Base-by-base conservation (phyloP, 768 basidiomycete species). In the Lentinula sp. region DNA sequence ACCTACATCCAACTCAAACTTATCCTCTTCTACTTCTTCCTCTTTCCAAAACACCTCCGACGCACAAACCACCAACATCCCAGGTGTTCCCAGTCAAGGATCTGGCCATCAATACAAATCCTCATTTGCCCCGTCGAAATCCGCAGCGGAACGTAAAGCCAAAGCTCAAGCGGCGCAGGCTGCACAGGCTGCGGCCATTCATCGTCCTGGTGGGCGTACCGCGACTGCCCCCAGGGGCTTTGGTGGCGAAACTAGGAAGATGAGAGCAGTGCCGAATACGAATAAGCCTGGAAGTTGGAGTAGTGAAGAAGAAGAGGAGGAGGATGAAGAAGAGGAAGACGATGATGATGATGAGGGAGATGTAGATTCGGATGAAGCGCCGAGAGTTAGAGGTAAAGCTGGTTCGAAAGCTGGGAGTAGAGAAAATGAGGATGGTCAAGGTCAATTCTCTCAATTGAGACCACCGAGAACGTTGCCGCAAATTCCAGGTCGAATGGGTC, bases 51-150 rank as follows among this genome's bases (percentile, higher is more conserved):
- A 28, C 41, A 65, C 64, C 18, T 59, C 67, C 36, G 64, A 69
- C n/a, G 63, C 28, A 28, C 28, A 28, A 3, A 28, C 28, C 1
- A 28, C 28, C 28, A 28, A 28, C 28, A 65, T 65, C 41, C 71
- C 70, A 59, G 69, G 56, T 58, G 45, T 71, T 23, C 59, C 8
- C 51, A 59, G 13, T 23, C 66, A 66, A 18, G 67, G 61, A 16
- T 59, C 62, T 8, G 57, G 15, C 6, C 54, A 73, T 1, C 82
- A 84, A 58, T 90, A 82, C 74, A 86, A 85, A 57, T 95, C 94
- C 0, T 94, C 95, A 3, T 98, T 98, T 70, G 91, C 93, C 0
- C 88, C 88, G 1, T 91, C 90, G 16, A 90, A 84, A 67, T 85
- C 88, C 64, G 93, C 93, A 42, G 85, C 85, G 20, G 88, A 98